A percentile compares a stretch with the other conserved stretches of the same genome.
Conservation (phyloP, 2,329 filamentous ascomycete genomes). For the Nakataea oryzae region DNA sequence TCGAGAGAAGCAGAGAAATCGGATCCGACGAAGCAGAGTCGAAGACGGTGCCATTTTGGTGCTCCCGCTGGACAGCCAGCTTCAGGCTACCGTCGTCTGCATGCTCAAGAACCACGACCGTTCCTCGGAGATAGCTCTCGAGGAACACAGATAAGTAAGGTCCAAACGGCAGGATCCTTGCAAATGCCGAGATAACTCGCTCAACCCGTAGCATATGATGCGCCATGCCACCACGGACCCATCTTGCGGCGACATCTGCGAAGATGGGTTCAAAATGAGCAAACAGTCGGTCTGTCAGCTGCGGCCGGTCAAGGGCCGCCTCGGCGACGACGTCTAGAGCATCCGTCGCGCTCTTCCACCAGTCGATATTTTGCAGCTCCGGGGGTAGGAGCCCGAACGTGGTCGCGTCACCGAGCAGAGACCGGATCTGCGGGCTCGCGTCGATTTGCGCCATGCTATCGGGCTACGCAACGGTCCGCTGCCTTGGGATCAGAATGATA, state of each 20-base stretch:
- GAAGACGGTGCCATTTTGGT: not conserved
- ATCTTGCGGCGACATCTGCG: slow-evolving; percentile 73
- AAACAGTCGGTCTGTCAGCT: slow-evolving; percentile 64
- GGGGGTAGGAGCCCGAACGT: slow-evolving; percentile 52
- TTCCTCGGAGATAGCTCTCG: slow-evolving; percentile 30
- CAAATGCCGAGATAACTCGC: slow-evolving; percentile 59
- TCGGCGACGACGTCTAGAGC: slow-evolving; percentile 61
- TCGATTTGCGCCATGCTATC: slow-evolving; percentile 44
- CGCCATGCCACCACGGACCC: slow-evolving; percentile 41
- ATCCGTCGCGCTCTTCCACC: slow-evolving; percentile 44
- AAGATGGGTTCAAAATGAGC: slow-evolving; percentile 64
- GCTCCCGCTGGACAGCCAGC: not conserved
- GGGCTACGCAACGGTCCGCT: slow-evolving; percentile 6
- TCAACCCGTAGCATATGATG: slow-evolving; percentile 17
- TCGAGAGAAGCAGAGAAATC: slow-evolving; percentile 45
- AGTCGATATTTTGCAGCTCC: slow-evolving; percentile 60
- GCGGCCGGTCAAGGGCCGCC: slow-evolving; percentile 53
- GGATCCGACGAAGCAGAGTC: slow-evolving; percentile 12
- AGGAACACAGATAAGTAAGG: slow-evolving; percentile 69
- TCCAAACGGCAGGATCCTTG: slow-evolving; percentile 70
- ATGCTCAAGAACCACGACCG: slow-evolving; percentile 3
- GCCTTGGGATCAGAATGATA: not conserved
- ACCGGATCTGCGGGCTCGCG: slow-evolving; percentile 42
- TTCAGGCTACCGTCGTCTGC: not conserved
- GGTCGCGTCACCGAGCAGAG: slow-evolving; percentile 42